Evolutionary conservation across 768 basidiomycete species (phyloP).

Genomic region (Lactifluus rugatus): DNA sequence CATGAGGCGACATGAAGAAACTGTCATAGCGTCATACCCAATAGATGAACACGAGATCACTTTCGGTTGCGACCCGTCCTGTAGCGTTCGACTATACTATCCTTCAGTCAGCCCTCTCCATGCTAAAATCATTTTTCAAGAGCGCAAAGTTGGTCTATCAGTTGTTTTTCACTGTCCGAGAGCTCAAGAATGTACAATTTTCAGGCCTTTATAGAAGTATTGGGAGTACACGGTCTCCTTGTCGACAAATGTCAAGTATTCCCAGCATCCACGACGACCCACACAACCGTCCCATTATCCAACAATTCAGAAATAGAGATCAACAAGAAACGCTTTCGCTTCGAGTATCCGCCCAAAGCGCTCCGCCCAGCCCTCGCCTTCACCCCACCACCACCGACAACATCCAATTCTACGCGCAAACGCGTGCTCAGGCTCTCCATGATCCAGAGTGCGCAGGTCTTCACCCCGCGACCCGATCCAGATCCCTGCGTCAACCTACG

Average conservation of each 20-base stretch:
- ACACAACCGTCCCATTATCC: slow-evolving; percentile 49
- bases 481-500: slow-evolving; percentile 56
- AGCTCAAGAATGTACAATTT: background rate
- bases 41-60: slow-evolving; percentile 60
- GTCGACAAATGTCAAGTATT: slow-evolving; percentile 57
- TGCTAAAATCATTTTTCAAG: slow-evolving; percentile 57
- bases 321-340: slow-evolving; percentile 59
- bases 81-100: slow-evolving; percentile 65
- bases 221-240: slow-evolving; percentile 46
- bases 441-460: slow-evolving; percentile 67
- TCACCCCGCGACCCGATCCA: slow-evolving; percentile 51
- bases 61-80: slow-evolving; percentile 55
- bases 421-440: slow-evolving; percentile 58
- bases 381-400: slow-evolving; percentile 7
- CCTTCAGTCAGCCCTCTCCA: slow-evolving; percentile 51
- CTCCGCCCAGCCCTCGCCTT: slow-evolving; percentile 45
- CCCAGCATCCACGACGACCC: slow-evolving; percentile 30
- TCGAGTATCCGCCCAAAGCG: slow-evolving; percentile 68
- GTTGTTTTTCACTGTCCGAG: background rate
- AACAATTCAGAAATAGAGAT: slow-evolving; percentile 63
- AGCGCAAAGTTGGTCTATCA: slow-evolving; percentile 42
- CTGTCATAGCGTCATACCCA: slow-evolving; percentile 55
- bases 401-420: slow-evolving; percentile 23
- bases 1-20: slow-evolving; percentile 42
- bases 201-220: slow-evolving; percentile 59